Evolutionary conservation across 2,329 filamentous ascomycete genomes (phyloP).

Genomic region (Penicillium sp.): DNA sequence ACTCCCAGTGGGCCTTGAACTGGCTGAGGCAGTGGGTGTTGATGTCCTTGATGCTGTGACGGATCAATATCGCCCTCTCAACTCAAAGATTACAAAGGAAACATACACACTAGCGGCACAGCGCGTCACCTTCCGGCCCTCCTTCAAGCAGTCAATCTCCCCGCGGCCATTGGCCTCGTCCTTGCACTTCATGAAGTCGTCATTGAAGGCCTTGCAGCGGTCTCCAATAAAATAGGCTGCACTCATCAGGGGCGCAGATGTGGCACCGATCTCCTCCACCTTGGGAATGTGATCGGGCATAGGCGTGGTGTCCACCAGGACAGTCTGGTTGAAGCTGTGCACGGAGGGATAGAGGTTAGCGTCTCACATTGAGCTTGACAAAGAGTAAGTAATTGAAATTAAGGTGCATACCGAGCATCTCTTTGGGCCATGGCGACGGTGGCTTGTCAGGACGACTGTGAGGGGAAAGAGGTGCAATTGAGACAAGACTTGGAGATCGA

Average conservation of each 20-base stretch:
- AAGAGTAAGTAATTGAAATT: not conserved
- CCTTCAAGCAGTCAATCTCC: slow-evolving; percentile 92
- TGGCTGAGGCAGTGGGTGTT: slow-evolving; percentile 90
- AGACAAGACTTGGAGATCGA: slow-evolving; percentile 19
- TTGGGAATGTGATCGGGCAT: slow-evolving; percentile 88
- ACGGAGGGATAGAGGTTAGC: slow-evolving; percentile 24
- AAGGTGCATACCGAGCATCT: slow-evolving; percentile 31
- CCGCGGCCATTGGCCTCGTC: slow-evolving; percentile 84
- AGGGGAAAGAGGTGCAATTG: slow-evolving; percentile 21
- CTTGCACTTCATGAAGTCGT: slow-evolving; percentile 99
- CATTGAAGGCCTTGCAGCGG: slow-evolving; percentile 91
- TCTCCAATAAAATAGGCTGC: slow-evolving; percentile 97
- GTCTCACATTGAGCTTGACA: slow-evolving; percentile 1
- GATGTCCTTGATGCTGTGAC: slow-evolving; percentile 78
- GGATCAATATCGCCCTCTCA: not conserved
- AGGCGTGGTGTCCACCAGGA: slow-evolving; percentile 93
- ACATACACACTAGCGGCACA: slow-evolving; percentile 95
- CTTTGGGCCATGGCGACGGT: slow-evolving; percentile 32
- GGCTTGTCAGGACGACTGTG: slow-evolving; percentile 16
- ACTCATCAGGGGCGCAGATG: slow-evolving; percentile 85
- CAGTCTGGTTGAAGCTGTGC: slow-evolving; percentile 85
- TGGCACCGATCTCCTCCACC: slow-evolving; percentile 89
- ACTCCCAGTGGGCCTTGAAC: slow-evolving; percentile 93
- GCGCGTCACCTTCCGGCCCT: slow-evolving; percentile 92
- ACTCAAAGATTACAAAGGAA: not conserved